A percentile compares a stretch with the other conserved stretches of the same genome.
phyloP scores from a whole-genome alignment of 495 filamentous ascomycete species.

The Neurospora tetraspora region DNA sequence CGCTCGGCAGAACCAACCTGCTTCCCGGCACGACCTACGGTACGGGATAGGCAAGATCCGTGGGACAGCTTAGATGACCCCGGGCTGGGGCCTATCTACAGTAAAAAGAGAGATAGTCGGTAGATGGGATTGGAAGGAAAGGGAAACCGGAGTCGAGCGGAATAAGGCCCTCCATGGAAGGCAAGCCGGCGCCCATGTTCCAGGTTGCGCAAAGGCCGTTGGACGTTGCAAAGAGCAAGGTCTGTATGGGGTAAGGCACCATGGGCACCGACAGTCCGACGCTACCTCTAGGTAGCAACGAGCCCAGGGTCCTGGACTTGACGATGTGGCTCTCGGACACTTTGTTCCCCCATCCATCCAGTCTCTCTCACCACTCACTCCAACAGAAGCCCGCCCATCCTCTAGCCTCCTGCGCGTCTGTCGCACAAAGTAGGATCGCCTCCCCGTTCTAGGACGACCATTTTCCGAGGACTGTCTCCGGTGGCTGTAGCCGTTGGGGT shows the following conservation, averaged over 20 bases:
- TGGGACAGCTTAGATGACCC: not conserved
- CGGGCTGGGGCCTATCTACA: not conserved
- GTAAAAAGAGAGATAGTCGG: not conserved
- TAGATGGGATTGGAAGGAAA: not conserved
- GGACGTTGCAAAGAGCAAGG: not conserved
- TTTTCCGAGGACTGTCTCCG: not conserved
- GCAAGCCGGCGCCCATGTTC: not conserved
- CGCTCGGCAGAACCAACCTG: not conserved
- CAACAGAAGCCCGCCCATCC: constrained; percentile 2
- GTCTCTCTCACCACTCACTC: not conserved
- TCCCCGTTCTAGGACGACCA: not conserved
- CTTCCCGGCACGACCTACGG: not conserved
- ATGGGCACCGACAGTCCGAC: not conserved
- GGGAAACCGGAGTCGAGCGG: not conserved
- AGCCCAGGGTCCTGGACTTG: not conserved
- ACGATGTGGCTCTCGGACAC: not conserved
- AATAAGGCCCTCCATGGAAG: not conserved
- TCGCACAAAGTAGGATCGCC: constrained; percentile 1
- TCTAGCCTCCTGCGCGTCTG: constrained; percentile 9
- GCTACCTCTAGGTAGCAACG: not conserved
- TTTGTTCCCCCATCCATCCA: not conserved
- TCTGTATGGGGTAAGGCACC: not conserved
- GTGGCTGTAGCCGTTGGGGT: not conserved
- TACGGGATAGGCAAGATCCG: not conserved
- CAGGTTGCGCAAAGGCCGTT: not conserved